Evolutionary conservation across 768 basidiomycete species (phyloP).

Genomic region (Leccinum subtestaceum): DNA sequence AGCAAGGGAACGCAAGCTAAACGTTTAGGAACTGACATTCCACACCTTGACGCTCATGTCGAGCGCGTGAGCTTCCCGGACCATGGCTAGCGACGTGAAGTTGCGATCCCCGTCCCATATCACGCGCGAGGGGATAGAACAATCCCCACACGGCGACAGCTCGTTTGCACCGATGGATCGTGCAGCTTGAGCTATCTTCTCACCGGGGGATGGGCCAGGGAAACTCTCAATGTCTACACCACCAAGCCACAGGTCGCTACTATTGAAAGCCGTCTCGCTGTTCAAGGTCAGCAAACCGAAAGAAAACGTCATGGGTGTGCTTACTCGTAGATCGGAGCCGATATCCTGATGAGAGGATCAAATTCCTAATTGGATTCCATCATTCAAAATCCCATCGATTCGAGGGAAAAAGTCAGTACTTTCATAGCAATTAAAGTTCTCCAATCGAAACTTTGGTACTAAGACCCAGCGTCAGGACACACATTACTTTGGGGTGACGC

Average conservation of each 20-base stretch:
- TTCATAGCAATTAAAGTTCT: conserved; percentile 72
- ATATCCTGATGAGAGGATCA: conserved; percentile 54
- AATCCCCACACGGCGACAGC: conserved; percentile 57
- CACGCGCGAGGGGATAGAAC: conserved; percentile 40
- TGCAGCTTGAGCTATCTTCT: conserved; percentile 68
- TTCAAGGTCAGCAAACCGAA: background rate
- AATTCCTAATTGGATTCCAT: conserved; percentile 39
- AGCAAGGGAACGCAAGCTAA: background rate
- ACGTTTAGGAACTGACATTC: conserved; percentile 49
- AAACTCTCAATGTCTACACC: conserved; percentile 64
- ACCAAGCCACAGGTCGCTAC: conserved; percentile 63
- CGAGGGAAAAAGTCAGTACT: conserved; percentile 30
- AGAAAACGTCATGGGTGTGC: conserved; percentile 17
- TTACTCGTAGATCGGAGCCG: conserved; percentile 67
- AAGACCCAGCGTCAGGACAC: conserved; percentile 1
- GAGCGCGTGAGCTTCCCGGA: conserved; percentile 60
- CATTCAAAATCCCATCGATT: background rate
- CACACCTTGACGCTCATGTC: conserved; percentile 68
- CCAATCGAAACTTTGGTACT: conserved; percentile 88
- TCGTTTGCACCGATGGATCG: conserved; percentile 60
- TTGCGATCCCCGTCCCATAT: conserved; percentile 44
- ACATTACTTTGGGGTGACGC: background rate
- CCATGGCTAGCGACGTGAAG: conserved; percentile 69
- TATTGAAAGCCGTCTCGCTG: conserved; percentile 43
- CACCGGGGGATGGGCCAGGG: conserved; percentile 54